Evolutionary conservation across 495 filamentous ascomycete species (phyloP), one percentile per base, ranked within the genome.

Genomic region (Penicillium fimorum): DNA sequence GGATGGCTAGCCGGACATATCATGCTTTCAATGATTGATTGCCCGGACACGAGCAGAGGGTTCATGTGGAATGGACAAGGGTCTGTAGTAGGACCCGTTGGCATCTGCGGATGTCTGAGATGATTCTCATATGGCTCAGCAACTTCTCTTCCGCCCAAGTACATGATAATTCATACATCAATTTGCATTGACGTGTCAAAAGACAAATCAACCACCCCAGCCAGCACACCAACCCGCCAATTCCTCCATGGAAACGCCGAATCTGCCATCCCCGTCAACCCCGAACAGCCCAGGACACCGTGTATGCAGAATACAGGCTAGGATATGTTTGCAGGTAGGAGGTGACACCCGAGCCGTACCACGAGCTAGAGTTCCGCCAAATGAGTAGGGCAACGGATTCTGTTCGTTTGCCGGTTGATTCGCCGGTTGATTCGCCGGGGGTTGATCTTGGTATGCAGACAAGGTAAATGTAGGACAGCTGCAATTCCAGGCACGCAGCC

Each of bases 281-380:
- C 76, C 76, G 53, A 91, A 79, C 30, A 89, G 64, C 4, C 51
- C 71, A 2, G 61, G 61, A 73, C 89, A 92, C 38, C 81, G 69
- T 70, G 87, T 88, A n/a, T 78, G 85, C 59, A 97, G 62, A 47
- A 92, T 64, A 71, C 90, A 93, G 18, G 93, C 93, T 25, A 97
- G 76, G 17, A 97, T 63, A 71, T 97, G 93, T 73, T 97, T 96
- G 66, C 93, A 97, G 32, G 88, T 78, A 3, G 91, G 89, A 47
- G 79, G 59, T 20, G 66, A 70, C 44, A 43, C 55, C 53, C 55
- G 55, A 56, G 76, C 63, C 50, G 68, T 43, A 27, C 51, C 33
- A 70, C 75, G 41, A 50, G 61, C 64, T 37, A 77, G 66, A 20
- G 76, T 66, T 2, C 83, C 84, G 29, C 85, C 84, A 65, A 86